A percentile compares a stretch with the other conserved stretches of the same genome.
Evolutionary conservation across 345 rosid genomes (phyloP).

Genomic region (Euclidium syriacum): DNA sequence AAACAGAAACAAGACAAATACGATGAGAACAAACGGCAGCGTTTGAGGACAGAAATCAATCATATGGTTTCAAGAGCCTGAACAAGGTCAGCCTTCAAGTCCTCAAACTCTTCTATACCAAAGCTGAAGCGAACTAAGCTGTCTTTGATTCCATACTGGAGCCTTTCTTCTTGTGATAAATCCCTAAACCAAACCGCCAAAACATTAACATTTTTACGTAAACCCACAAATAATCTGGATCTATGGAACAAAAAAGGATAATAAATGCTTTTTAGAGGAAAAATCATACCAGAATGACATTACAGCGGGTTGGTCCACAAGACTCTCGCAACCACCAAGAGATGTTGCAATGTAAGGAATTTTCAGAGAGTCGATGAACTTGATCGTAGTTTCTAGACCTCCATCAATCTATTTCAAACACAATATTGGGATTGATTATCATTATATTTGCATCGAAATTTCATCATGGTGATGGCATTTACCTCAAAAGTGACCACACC

Average conservation of each 20-base stretch:
- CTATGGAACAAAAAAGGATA: background rate
- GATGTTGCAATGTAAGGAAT: constrained; percentile 94
- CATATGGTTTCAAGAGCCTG: constrained; percentile 59
- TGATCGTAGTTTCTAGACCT: constrained; percentile 53
- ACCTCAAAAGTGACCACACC: constrained; percentile 99
- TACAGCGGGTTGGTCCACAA: constrained; percentile 84
- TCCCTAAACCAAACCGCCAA: constrained; percentile 43
- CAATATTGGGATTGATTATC: background rate
- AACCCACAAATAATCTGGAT: background rate
- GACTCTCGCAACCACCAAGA: constrained; percentile 92
- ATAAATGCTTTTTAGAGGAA: background rate
- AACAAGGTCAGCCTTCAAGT: constrained; percentile 66
- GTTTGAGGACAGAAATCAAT: background rate
- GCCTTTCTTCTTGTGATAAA: constrained; percentile 54
- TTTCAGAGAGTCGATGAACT: constrained; percentile 69
- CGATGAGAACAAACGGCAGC: background rate
- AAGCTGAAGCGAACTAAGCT: constrained; percentile 84
- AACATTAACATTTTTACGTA: background rate
- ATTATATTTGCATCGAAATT: background rate
- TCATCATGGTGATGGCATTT: constrained; percentile 76
- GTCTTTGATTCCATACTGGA: constrained; percentile 62
- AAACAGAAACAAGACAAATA: no score
- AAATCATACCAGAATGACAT: constrained; percentile 71
- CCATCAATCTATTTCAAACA: constrained; percentile 33
- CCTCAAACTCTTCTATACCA: constrained; percentile 83